These are phyloP conservation scores for Zygosaccharomyces pseudobailii DNA, from an alignment of 1,139 yeast species.

Conservation along the genomic window DNA sequence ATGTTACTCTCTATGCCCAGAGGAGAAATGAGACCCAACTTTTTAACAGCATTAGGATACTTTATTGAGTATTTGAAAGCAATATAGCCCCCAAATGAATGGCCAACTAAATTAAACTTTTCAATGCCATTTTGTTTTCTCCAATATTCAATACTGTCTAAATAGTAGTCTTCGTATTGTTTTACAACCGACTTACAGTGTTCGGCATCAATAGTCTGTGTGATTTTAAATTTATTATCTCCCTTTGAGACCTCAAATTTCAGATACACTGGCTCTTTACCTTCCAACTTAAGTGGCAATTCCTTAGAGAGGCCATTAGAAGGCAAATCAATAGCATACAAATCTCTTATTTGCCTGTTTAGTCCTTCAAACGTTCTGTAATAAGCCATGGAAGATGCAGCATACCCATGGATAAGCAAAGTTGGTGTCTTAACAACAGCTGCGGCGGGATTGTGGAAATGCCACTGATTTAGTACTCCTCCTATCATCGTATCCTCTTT, in stretches of 20 bases:
- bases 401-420: constrained; percentile 84
- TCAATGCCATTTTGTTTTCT: constrained; percentile 51
- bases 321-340: constrained; percentile 75
- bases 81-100: constrained; percentile 89
- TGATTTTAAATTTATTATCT: constrained; percentile 12
- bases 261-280: constrained; percentile 10
- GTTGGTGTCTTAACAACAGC: constrained; percentile 28
- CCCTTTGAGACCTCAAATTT: constrained; percentile 10
- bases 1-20: constrained; percentile 83
- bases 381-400: constrained; percentile 81
- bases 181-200: constrained; percentile 17
- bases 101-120: constrained; percentile 74
- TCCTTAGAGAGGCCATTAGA: constrained; percentile 58
- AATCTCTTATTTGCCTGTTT: constrained; percentile 41
- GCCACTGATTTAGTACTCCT: constrained; percentile 24
- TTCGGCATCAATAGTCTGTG: constrained; percentile 14
- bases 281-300: constrained; percentile 14
- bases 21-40: constrained; percentile 75
- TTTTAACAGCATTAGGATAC: constrained; percentile 62
- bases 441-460: constrained; percentile 17
- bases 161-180: constrained; percentile 66
- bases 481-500: constrained; percentile 13
- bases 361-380: constrained; percentile 64
- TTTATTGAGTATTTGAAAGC: constrained; percentile 72
- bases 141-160: constrained; percentile 85